Conservation (phyloP, 2,329 filamentous ascomycete genomes). For the Niveomyces coronatus region DNA sequence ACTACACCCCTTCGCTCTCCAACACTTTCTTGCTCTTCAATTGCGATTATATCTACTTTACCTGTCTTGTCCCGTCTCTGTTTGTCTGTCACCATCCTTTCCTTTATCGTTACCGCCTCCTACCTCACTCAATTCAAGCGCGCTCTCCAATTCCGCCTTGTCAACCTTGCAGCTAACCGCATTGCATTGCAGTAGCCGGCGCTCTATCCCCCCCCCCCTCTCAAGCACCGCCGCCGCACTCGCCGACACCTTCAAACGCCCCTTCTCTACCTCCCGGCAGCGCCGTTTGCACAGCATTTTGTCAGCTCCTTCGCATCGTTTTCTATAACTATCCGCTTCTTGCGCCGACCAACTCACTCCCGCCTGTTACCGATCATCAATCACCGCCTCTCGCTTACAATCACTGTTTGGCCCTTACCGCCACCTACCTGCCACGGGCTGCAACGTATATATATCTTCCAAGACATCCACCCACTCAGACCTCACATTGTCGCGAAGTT, state of each 20-base stretch:
- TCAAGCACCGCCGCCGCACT: too few relatives aligned
- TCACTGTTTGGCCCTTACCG: background rate
- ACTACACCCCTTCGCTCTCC: too few relatives aligned
- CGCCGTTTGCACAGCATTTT: conserved; percentile 5
- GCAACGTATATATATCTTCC: conserved; percentile 2
- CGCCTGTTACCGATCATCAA: background rate
- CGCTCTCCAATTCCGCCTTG: conserved; percentile 13
- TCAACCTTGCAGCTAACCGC: conserved; percentile 20
- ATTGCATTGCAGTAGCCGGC: conserved; percentile 23
- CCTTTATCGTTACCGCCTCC: conserved; percentile 1
- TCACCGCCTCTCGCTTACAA: conserved; percentile 1
- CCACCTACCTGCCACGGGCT: background rate
- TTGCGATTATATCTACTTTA: conserved; percentile 6
- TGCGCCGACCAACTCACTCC: conserved; percentile 1
- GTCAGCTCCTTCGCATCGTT: background rate
- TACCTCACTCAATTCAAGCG: background rate
- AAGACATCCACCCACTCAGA: too few relatives aligned
- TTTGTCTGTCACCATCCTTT: conserved; percentile 3
- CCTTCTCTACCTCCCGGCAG: background rate
- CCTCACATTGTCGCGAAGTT: background rate
- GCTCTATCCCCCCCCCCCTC: conserved; percentile 6
- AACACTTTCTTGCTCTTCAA: background rate
- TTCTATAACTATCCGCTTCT: background rate
- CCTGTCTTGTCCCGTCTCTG: background rate
- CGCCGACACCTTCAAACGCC: background rate